Base-by-base conservation (phyloP, 768 basidiomycete genomes). In the Rhodotorula paludigena region DNA sequence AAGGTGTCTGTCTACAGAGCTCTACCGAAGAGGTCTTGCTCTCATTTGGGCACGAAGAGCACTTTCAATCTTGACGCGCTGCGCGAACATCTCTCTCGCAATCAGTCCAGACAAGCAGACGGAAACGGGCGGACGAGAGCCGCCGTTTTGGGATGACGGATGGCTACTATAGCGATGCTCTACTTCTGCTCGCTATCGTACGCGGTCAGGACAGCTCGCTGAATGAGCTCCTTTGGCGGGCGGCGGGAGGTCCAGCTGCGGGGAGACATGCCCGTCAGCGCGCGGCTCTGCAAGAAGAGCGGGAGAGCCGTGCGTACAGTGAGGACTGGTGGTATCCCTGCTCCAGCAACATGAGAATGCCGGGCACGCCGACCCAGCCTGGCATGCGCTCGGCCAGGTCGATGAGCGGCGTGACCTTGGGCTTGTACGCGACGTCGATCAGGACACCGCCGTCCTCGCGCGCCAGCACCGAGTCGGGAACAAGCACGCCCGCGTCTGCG, bases 371-470 rank as follows among this genome's bases (percentile, higher is more conserved):
- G 16, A 78, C 80, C 92, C 92, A 94, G 0, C 72, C 71, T 8
- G 36, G 77, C 68, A 18, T 59, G 39, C 12, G 80, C 81, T 82
- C 81, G 8, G 90, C 92, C 21, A 94, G 78, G 59, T 77, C 76
- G 33, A 97, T 79, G 61, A 99, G 78, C 0, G 92, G 87, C 21
- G 94, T 98, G 73, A 85, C 83, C 6, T 87, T 84, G 0, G 93
- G 96, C 73, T 87, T 87, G 78, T 97, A 98, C 28, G 93, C 72
- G 38, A 61, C 89, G 74, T 99, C 96, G 18, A 98, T 82, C 18
- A 92, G 87, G 5, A 89, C 84, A 5, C 86, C 86, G 2, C 87
- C 87, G n/a, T 82, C 81, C 11, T 71, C 57, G 9, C 83, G 82
- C 3, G 79, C 77, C 71, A 91, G 87, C 30, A 96, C 75, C 20